Percentiles rank a stretch among this genome's conserved stretches.
phyloP scores from a whole-genome alignment of 495 filamentous ascomycete species.

The Penicillium crystallinum region DNA sequence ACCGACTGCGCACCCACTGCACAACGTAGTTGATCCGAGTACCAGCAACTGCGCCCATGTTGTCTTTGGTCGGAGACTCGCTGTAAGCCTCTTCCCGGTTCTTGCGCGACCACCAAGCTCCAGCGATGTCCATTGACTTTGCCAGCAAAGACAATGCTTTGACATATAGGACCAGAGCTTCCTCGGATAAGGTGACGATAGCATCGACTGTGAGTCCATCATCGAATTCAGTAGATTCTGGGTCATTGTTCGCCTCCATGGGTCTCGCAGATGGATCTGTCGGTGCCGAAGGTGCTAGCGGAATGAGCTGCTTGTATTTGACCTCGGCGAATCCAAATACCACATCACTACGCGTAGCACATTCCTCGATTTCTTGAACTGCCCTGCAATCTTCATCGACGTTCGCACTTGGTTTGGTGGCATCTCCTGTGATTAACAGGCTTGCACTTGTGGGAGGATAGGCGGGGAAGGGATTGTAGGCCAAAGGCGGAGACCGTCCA shows the following conservation, averaged over 20 bases:
- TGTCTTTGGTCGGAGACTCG: slow-evolving; percentile 35
- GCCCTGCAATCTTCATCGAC: slow-evolving; percentile 77
- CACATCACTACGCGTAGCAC: slow-evolving; percentile 86
- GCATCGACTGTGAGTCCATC: slow-evolving; percentile 72
- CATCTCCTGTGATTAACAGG: slow-evolving; percentile 62
- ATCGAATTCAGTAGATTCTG: slow-evolving; percentile 27
- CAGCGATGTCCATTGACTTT: slow-evolving; percentile 95
- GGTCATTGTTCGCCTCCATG: slow-evolving; percentile 30
- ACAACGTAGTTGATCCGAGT: slow-evolving; percentile 85
- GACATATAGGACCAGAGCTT: slow-evolving; percentile 92
- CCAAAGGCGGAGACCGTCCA: slow-evolving; percentile 65
- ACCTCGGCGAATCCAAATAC: slow-evolving; percentile 97
- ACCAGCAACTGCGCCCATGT: slow-evolving; percentile 51
- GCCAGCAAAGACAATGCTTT: slow-evolving; percentile 84
- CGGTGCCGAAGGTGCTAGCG: slow-evolving; percentile 69
- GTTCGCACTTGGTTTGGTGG: slow-evolving; percentile 47
- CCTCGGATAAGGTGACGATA: slow-evolving; percentile 80
- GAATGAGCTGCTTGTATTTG: slow-evolving; percentile 94
- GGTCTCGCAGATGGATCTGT: slow-evolving; percentile 38
- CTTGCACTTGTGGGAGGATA: slow-evolving; percentile 67
- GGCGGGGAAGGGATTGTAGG: slow-evolving; percentile 76
- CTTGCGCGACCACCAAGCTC: slow-evolving; percentile 83
- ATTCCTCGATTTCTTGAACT: slow-evolving; percentile 80
- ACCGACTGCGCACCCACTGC: slow-evolving; percentile 88
- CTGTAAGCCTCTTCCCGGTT: slow-evolving; percentile 58